Evolutionary conservation across 2,329 filamentous ascomycete genomes (phyloP).

Genomic region (Nothophoma quercina): DNA sequence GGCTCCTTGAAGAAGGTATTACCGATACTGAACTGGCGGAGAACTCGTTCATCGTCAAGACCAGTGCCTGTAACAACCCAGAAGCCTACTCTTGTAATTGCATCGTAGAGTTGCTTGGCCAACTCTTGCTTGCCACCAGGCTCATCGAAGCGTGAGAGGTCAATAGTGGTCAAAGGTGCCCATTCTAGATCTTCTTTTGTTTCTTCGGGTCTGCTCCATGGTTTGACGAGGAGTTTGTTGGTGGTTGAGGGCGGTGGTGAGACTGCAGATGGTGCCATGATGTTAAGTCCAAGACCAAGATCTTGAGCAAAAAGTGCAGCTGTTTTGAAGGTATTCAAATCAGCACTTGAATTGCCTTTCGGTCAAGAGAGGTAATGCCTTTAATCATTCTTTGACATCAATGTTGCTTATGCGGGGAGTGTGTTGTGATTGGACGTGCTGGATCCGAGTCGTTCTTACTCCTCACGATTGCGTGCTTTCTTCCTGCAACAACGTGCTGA

Average conservation of each 20-base stretch:
- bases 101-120: constrained; percentile 25
- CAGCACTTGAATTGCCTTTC: neutral
- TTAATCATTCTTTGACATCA: neutral
- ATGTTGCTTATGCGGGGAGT: constrained; percentile 13
- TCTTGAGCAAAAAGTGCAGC: neutral
- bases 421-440: constrained; percentile 14
- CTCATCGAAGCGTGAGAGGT: constrained; percentile 27
- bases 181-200: constrained; percentile 32
- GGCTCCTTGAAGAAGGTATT: constrained; percentile 27
- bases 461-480: constrained; percentile 33
- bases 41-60: constrained; percentile 21
- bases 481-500: constrained; percentile 15
- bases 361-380: too few species aligned
- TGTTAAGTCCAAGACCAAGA: neutral
- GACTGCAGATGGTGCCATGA: constrained; percentile 28
- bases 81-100: constrained; percentile 29
- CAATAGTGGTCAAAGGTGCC: constrained; percentile 29
- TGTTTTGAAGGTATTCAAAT: neutral
- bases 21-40: constrained; percentile 28
- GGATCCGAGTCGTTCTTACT: constrained; percentile 9
- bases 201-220: constrained; percentile 28
- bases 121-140: constrained; percentile 26
- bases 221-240: constrained; percentile 21
- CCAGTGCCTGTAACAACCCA: constrained; percentile 33
- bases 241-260: constrained; percentile 11